phyloP scores from a whole-genome alignment of 768 basidiomycete genomes.

The Lentinula edodes region DNA sequence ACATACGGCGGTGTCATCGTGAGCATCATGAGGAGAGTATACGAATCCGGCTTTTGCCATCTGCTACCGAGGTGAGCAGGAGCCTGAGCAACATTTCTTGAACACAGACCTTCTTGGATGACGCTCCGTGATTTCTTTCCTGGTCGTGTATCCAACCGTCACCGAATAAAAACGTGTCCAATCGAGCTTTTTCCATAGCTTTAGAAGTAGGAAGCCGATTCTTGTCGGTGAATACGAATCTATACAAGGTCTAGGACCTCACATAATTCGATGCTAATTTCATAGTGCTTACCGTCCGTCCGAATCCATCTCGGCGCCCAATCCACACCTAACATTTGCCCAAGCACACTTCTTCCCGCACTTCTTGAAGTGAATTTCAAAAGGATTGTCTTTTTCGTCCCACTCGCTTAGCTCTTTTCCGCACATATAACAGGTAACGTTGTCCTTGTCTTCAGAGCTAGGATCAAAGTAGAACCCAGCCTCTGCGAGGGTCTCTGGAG shows the following conservation, averaged over 20 bases:
- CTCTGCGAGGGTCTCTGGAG: slow-evolving; percentile 69
- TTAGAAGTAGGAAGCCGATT: slow-evolving; percentile 62
- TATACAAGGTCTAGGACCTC: slow-evolving; percentile 17
- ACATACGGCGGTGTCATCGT: slow-evolving; percentile 81
- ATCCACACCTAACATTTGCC: slow-evolving; percentile 75
- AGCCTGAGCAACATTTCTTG: not conserved
- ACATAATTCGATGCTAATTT: not conserved
- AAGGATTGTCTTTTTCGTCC: slow-evolving; percentile 83
- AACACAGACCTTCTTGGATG: slow-evolving; percentile 56
- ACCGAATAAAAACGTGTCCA: slow-evolving; percentile 54
- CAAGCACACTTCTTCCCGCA: slow-evolving; percentile 65
- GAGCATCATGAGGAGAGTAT: slow-evolving; percentile 59
- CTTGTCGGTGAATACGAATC: slow-evolving; percentile 55
- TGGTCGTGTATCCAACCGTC: slow-evolving; percentile 68
- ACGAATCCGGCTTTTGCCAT: slow-evolving; percentile 90
- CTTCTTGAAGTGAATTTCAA: slow-evolving; percentile 73
- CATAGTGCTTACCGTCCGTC: slow-evolving; percentile 45
- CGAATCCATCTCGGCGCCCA: slow-evolving; percentile 51
- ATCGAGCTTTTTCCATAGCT: slow-evolving; percentile 65
- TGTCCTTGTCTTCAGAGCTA: slow-evolving; percentile 60
- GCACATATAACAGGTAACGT: slow-evolving; percentile 82
- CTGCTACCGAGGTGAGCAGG: slow-evolving; percentile 30
- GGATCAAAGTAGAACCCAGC: slow-evolving; percentile 89
- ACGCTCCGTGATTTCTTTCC: slow-evolving; percentile 58
- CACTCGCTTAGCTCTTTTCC: slow-evolving; percentile 78